Conservation (phyloP, 257 asterid genomes). For the Vinca minor region DNA sequence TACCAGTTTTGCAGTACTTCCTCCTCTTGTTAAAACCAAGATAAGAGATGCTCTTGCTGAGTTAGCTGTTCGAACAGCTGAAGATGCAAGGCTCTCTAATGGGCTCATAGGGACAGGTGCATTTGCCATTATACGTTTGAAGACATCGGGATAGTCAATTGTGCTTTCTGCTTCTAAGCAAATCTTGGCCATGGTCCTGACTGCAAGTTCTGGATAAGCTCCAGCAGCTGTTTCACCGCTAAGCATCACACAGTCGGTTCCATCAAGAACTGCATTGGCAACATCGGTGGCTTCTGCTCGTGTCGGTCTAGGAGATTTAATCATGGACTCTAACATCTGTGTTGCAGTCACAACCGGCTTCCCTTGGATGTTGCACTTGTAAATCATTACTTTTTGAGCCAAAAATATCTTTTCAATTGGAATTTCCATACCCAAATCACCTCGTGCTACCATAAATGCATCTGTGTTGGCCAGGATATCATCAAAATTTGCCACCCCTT, state of each 20-base stretch:
- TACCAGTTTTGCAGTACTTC: constrained; percentile 77
- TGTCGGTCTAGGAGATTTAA: constrained; percentile 86
- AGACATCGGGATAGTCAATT: constrained; percentile 57
- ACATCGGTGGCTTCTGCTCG: constrained; percentile 93
- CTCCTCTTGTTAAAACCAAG: constrained; percentile 73
- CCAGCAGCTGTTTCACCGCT: constrained; percentile 96
- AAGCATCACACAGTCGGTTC: constrained; percentile 89
- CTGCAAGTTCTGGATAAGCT: constrained; percentile 88
- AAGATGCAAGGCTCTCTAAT: constrained; percentile 71
- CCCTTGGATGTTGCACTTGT: constrained; percentile 86
- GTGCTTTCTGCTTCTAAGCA: constrained; percentile 85
- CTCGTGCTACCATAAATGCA: constrained; percentile 93
- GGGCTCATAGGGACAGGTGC: constrained; percentile 92
- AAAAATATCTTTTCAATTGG: constrained; percentile 81
- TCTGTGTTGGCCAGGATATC: constrained; percentile 75
- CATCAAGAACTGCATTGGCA: constrained; percentile 85
- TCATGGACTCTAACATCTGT: constrained; percentile 90
- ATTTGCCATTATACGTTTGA: constrained; percentile 56
- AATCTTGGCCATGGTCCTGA: constrained; percentile 76
- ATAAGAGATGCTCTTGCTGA: constrained; percentile 62
- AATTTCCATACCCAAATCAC: constrained; percentile 86
- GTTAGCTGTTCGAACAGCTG: constrained; percentile 79
- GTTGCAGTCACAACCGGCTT: constrained; percentile 95
- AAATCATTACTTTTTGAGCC: constrained; percentile 85
- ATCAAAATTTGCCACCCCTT: constrained; percentile 87